Evolutionary conservation across 495 filamentous ascomycete species (phyloP), one percentile per base, ranked within the genome.

Genomic region (Podospora appendiculata): DNA sequence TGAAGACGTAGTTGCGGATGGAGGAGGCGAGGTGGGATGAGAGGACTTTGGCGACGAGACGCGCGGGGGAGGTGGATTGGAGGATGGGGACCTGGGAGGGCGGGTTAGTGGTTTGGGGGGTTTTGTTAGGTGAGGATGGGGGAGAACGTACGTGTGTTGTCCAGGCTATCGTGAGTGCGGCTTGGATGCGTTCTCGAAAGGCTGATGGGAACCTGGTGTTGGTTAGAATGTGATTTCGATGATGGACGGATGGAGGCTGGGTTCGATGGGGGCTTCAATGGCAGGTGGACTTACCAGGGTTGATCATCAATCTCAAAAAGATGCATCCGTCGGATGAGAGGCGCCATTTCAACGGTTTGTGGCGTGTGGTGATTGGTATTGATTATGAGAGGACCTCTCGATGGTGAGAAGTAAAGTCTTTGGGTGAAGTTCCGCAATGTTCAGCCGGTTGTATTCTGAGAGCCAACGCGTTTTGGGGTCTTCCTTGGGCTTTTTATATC

Each of bases 281-380:
- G 16, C 1, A 14, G 13, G 17, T 34, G 49, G 40, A 47, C 68
- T 49, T 65, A 77, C 78, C 78, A 81, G 18, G 71, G 35, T 57
- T 75, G 72, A 49, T 81, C 78, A 50, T 73, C 74, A 48, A 79
- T 75, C 67, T 81, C 78, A 51, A 73, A 79, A 52, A 81, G 71
- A 58, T 79, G 72, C 68, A 81, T 70, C 14, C 78, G 71, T 8
- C 75, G 77, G 45, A 77, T 61, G 40, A 69, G 65, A 16, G 77
- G 70, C 18, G 72, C 63, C 77, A 79, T 80, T 44, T 41, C 64
- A 52, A 13, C 41, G 38, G 48, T 44, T 47, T 47, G 17, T 34
- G 40, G 32, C n/a, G 14, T 3, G 18, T 17, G 25, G 25, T 25
- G 25, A 5, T 25, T 25, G 2, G 25, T 25, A 5, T 25, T 25